phyloP scores from a whole-genome alignment of 2,329 filamentous ascomycete species.

The Aspergillus sp. region DNA sequence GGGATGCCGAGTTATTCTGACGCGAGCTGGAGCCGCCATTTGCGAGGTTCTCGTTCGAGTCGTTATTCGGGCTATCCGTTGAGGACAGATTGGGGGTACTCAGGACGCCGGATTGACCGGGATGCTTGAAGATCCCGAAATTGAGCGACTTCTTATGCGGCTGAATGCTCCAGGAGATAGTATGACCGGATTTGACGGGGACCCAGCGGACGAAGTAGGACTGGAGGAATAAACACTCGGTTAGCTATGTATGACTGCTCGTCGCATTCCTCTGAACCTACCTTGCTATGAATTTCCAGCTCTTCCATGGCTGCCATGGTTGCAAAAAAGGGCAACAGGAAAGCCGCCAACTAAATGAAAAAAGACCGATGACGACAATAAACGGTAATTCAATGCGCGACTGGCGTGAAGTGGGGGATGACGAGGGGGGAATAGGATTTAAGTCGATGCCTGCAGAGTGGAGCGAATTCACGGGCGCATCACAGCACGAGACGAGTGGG shows the following conservation, averaged over 20 bases:
- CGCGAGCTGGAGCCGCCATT: constrained; percentile 44
- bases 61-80: constrained; percentile 43
- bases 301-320: constrained; percentile 92
- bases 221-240: constrained; percentile 49
- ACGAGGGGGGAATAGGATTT: background rate
- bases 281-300: constrained; percentile 96
- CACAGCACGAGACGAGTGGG: background rate
- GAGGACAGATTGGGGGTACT: constrained; percentile 40
- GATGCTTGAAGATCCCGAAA: constrained; percentile 97
- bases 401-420: background rate
- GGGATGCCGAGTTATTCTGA: constrained; percentile 69
- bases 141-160: constrained; percentile 98
- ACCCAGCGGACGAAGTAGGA: constrained; percentile 99
- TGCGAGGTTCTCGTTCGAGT: constrained; percentile 36
- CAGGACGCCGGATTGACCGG: constrained; percentile 64
- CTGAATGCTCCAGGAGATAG: constrained; percentile 96
- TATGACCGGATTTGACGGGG: constrained; percentile 83
- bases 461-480: background rate
- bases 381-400: background rate
- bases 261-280: constrained; percentile 43
- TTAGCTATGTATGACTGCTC: constrained; percentile 19
- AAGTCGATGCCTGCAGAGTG: background rate
- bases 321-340: constrained; percentile 11
- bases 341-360: background rate
- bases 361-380: background rate